phyloP scores from a whole-genome alignment of 2,329 filamentous ascomycete genomes.

The Truncatella angustata region DNA sequence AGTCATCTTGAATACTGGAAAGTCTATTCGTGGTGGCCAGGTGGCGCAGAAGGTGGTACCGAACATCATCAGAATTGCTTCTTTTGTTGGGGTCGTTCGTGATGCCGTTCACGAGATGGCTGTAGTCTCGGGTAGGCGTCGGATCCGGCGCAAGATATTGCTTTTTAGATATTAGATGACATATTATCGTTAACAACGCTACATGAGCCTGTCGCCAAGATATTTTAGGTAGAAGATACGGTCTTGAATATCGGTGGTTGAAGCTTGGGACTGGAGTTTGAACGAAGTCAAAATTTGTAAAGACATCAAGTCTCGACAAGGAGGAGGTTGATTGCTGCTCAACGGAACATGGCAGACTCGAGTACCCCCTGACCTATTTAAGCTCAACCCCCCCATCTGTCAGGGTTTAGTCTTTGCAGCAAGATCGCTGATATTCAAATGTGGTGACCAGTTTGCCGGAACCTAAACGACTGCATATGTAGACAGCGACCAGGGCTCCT shows the following conservation, averaged over 20 bases:
- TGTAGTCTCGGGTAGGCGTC: no score
- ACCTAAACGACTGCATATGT: not conserved
- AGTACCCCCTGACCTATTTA: slow-evolving; percentile 1
- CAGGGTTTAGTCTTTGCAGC: slow-evolving; percentile 2
- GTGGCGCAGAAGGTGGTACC: not conserved
- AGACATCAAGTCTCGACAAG: no score
- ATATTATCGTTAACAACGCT: no score
- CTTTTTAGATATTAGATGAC: no score
- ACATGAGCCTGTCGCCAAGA: no score
- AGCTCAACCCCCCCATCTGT: not conserved
- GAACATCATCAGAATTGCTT: not conserved
- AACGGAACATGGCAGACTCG: not conserved
- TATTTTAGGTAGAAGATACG: no score
- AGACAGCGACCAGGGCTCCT: not conserved
- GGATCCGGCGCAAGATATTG: no score
- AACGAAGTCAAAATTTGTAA: not conserved
- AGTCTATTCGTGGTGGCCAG: not conserved
- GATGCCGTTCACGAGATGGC: not conserved
- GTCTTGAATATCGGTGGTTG: no score
- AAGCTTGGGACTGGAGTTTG: no score
- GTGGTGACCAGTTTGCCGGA: not conserved
- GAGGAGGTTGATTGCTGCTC: no score
- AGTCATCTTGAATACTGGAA: not conserved
- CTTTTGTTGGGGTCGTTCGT: not conserved
- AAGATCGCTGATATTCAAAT: not conserved